Evolutionary conservation across 495 filamentous ascomycete genomes (phyloP).

Genomic region (Penicillium odoratum): DNA sequence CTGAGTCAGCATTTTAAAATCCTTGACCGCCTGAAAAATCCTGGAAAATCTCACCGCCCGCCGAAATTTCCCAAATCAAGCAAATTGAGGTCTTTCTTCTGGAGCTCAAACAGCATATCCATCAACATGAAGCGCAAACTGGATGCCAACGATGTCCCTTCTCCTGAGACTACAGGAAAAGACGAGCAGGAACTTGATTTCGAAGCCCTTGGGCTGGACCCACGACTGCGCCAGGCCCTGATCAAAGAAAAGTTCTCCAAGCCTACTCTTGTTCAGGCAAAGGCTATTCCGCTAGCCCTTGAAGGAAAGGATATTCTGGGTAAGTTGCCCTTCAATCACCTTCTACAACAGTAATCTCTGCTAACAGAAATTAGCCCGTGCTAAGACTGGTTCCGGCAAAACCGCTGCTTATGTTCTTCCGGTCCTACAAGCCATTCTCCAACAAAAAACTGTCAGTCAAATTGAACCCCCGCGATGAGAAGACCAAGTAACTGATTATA

Average conservation of each 20-base stretch:
- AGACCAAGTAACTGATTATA: not conserved
- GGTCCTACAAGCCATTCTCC: slow-evolving; percentile 76
- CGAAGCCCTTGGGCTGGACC: slow-evolving; percentile 68
- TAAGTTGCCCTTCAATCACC: slow-evolving; percentile 24
- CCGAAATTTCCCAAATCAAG: slow-evolving; percentile 39
- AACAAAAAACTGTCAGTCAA: slow-evolving; percentile 63
- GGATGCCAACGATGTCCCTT: slow-evolving; percentile 58
- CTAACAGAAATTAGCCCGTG: slow-evolving; percentile 58
- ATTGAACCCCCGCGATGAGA: slow-evolving; percentile 3
- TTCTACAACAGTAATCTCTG: not conserved
- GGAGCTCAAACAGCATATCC: slow-evolving; percentile 17
- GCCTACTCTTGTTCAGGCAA: slow-evolving; percentile 82
- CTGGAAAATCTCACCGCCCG: slow-evolving; percentile 38
- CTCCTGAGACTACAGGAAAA: slow-evolving; percentile 31
- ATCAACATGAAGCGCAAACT: slow-evolving; percentile 66
- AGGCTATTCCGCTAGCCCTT: slow-evolving; percentile 86
- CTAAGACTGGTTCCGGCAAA: slow-evolving; percentile 93
- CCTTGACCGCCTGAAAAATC: slow-evolving; percentile 28
- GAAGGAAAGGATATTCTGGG: slow-evolving; percentile 87
- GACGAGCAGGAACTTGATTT: slow-evolving; percentile 37
- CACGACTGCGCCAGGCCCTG: slow-evolving; percentile 81
- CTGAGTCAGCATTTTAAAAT: slow-evolving; percentile 4
- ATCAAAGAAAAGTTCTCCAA: slow-evolving; percentile 78
- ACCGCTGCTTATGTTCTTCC: slow-evolving; percentile 97
- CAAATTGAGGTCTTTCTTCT: slow-evolving; percentile 24